Conservation (phyloP, 306 rosid species). For the Sindora glabra region DNA sequence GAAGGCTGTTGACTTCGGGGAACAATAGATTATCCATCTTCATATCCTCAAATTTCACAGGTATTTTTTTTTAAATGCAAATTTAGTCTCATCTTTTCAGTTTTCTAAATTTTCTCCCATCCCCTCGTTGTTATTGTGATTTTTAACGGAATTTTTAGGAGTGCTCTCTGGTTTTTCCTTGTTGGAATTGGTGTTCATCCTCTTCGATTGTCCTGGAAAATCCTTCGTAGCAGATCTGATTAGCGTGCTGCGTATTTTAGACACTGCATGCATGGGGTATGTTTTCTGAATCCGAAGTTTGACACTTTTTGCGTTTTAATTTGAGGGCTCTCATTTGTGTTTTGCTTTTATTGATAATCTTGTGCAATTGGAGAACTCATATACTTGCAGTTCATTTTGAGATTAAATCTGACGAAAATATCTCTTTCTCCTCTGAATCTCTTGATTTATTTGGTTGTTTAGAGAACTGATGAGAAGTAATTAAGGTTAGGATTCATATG, state of each 20-base stretch:
- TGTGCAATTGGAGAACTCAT: slow-evolving; percentile 3
- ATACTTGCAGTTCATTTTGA: not conserved
- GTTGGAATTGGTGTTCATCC: slow-evolving; percentile 9
- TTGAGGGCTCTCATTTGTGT: not conserved
- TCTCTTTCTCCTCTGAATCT: not conserved
- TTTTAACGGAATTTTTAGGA: slow-evolving; percentile 17
- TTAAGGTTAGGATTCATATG: not conserved
- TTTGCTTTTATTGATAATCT: slow-evolving; percentile 6
- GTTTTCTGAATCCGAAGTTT: slow-evolving; percentile 29
- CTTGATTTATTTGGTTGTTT: not conserved
- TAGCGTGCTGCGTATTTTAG: slow-evolving; percentile 14
- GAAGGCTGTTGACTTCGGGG: slow-evolving; percentile 2
- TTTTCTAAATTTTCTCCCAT: not conserved
- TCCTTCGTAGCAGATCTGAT: slow-evolving; percentile 21
- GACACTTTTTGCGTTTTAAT: not conserved
- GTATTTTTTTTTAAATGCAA: not conserved
- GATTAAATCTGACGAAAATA: not conserved
- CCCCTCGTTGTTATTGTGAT: not conserved
- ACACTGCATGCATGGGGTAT: slow-evolving; percentile 47
- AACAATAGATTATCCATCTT: not conserved
- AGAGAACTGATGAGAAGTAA: slow-evolving; percentile 1
- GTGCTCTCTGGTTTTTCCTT: slow-evolving; percentile 2
- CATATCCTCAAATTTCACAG: slow-evolving; percentile 2
- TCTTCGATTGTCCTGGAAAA: slow-evolving; percentile 17
- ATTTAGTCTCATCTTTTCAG: not conserved